Evolutionary conservation across 73 alveolate species (phyloP), one percentile per base, ranked within the genome.

Genomic region (Uronychia binucleata): DNA sequence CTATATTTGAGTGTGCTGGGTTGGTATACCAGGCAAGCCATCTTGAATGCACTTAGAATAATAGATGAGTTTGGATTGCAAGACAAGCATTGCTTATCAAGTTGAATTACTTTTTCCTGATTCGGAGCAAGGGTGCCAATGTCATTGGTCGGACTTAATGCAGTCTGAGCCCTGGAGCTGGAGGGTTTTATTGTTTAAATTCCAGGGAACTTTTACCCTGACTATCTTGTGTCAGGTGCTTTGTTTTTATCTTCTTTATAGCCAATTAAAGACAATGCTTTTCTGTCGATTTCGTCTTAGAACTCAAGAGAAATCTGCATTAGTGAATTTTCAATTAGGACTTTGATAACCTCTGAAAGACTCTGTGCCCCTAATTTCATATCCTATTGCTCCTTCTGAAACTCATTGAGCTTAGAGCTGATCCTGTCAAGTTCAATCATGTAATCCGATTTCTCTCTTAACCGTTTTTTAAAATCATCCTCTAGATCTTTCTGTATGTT

Each of bases 201-300:
- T 5, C 58, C 46, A 5, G n/a, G 67, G 19, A 46, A 46, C 67
- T 46, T 46, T 5, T 11, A 19, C 19, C 67, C 67, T 11, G 67
- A 11, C 19, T 46, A 46, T 19, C 67, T 46, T 46, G 67, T 11
- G 19, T 46, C 67, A 46, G 67, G 67, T 11, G 67, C 67, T 46
- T 46, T 1, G 1, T 28, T 19, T 46, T 78, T 28, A 14, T 31
- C 59, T 86, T 82, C 81, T 32, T 82, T 82, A 30, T 60, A 33
- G 28, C 94, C 94, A 58, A 87, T 30, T 58, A 88, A 33, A 26
- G 88, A 83, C 30, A 88, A 60, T 1, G 91, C 26, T 26, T 77
- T 33, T 82, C 88, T 82, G 80, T 88, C 94, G 1, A 46, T 74
- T 83, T 88, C 94, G 77, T 88, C 94, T 59, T 88, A 81, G 31